Percentiles rank a stretch among this genome's conserved stretches.
These are phyloP conservation scores for Sporothrix protearum DNA, from an alignment of 2,329 filamentous ascomycete genomes.

Conservation along the genomic window DNA sequence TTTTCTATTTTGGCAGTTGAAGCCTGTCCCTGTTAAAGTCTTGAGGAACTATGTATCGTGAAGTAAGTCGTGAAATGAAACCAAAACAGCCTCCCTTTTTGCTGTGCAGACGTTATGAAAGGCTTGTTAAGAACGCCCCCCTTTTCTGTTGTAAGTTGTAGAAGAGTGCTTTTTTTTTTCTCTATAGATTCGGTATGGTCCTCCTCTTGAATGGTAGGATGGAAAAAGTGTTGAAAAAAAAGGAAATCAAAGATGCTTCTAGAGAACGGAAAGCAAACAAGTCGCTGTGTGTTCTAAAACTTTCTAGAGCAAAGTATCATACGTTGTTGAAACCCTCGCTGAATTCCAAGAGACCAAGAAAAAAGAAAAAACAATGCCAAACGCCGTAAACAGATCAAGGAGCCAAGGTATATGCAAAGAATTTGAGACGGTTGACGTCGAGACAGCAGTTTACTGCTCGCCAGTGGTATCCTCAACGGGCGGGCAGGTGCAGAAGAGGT, in stretches of 20 bases:
- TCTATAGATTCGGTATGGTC: not conserved
- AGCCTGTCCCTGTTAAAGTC: not conserved
- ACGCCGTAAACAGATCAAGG: slow-evolving; percentile 8
- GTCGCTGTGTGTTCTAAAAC: not conserved
- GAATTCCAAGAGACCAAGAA: slow-evolving; percentile 6
- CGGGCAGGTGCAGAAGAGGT: slow-evolving; percentile 92
- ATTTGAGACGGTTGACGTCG: not conserved
- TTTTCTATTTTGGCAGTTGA: not conserved
- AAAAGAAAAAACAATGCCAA: not conserved
- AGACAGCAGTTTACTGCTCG: slow-evolving; percentile 21
- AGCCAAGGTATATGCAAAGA: not conserved
- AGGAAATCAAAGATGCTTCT: not conserved
- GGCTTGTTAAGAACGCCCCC: slow-evolving; percentile 17
- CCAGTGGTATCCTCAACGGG: slow-evolving; percentile 66
- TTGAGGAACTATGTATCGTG: not conserved
- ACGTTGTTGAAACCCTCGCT: slow-evolving; percentile 26
- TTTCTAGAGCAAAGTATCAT: slow-evolving; percentile 14
- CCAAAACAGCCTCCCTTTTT: not conserved
- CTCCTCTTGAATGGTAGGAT: not conserved
- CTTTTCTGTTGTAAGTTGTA: not conserved
- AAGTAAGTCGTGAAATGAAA: not conserved
- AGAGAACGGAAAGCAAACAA: not conserved
- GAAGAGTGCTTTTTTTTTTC: not conserved
- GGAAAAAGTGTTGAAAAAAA: slow-evolving; percentile 6
- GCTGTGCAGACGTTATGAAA: slow-evolving; percentile 11